Conservation (phyloP, 169 alveolate genomes). For the Plasmodium vinckei region DNA sequence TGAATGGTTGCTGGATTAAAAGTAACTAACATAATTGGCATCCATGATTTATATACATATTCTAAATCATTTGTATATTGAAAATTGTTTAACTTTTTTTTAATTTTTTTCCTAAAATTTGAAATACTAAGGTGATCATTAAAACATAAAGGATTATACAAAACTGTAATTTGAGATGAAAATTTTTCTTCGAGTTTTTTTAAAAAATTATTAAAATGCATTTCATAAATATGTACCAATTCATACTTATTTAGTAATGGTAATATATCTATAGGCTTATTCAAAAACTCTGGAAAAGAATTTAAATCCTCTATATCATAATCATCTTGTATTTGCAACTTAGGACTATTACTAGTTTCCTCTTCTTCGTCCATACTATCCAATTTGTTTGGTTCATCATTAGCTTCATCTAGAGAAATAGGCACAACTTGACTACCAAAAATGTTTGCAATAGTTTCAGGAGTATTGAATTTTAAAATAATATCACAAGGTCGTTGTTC, state of each 20-base stretch:
- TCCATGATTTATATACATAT: slow-evolving; percentile 23
- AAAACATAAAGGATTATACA: slow-evolving; percentile 56
- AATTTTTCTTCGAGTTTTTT: slow-evolving; percentile 29
- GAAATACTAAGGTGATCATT: slow-evolving; percentile 1
- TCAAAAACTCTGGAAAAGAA: not conserved
- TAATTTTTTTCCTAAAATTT: slow-evolving; percentile 26
- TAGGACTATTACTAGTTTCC: not conserved
- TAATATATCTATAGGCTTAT: slow-evolving; percentile 1
- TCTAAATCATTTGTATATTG: not conserved
- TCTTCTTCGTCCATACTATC: not conserved
- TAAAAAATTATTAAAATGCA: slow-evolving; percentile 14
- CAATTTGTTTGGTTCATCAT: not conserved
- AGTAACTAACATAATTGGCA: slow-evolving; percentile 24
- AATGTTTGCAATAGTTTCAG: not conserved
- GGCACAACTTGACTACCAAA: not conserved
- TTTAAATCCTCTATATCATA: not conserved
- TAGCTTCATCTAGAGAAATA: not conserved
- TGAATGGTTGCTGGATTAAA: slow-evolving; percentile 13
- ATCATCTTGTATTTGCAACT: not conserved
- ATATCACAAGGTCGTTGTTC: slow-evolving; percentile 21
- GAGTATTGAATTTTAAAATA: slow-evolving; percentile 6
- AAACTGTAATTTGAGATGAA: slow-evolving; percentile 18
- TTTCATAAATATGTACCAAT: slow-evolving; percentile 20
- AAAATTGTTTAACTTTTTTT: not conserved
- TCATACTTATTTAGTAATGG: slow-evolving; percentile 8